These are phyloP conservation scores for Neurospora intermedia DNA, from an alignment of 495 filamentous ascomycete genomes.

Conservation along the genomic window DNA sequence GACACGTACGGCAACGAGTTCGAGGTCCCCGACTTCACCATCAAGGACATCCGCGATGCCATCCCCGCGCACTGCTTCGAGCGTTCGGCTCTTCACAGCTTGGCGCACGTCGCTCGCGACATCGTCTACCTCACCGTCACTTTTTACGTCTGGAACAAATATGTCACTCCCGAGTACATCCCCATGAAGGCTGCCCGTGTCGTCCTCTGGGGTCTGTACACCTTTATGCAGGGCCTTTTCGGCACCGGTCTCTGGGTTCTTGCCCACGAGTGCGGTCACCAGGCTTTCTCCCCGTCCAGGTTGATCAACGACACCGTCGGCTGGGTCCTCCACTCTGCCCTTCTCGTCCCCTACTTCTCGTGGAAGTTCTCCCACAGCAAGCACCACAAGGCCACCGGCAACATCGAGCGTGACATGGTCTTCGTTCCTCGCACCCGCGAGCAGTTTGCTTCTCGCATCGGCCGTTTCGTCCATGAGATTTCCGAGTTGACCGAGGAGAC, in stretches of 20 bases:
- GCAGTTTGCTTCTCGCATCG: conserved; percentile 58
- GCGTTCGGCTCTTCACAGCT: conserved; percentile 49
- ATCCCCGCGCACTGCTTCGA: conserved; percentile 78
- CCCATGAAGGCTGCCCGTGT: conserved; percentile 47
- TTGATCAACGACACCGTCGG: conserved; percentile 76
- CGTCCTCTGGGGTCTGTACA: conserved; percentile 57
- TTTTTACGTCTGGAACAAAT: conserved; percentile 58
- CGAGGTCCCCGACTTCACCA: conserved; percentile 62
- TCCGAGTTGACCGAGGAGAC: conserved; percentile 88
- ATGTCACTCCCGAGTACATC: conserved; percentile 46
- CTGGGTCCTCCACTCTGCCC: conserved; percentile 70
- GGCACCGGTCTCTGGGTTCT: conserved; percentile 77
- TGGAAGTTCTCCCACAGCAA: conserved; percentile 92
- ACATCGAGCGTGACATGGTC: conserved; percentile 96
- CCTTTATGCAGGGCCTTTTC: conserved; percentile 64
- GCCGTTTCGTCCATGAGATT: conserved; percentile 64
- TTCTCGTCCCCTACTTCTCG: conserved; percentile 82
- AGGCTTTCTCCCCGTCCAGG: conserved; percentile 74
- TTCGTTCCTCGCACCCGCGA: conserved; percentile 83
- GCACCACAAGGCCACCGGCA: conserved; percentile 92
- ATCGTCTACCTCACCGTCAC: conserved; percentile 48
- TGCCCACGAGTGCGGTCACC: conserved; percentile 82
- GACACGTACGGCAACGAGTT: conserved; percentile 70
- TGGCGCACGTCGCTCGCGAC: conserved; percentile 63
- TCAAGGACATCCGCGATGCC: conserved; percentile 71